phyloP scores from a whole-genome alignment of 164 flowering plant genomes.

The Brasenia schreberi region DNA sequence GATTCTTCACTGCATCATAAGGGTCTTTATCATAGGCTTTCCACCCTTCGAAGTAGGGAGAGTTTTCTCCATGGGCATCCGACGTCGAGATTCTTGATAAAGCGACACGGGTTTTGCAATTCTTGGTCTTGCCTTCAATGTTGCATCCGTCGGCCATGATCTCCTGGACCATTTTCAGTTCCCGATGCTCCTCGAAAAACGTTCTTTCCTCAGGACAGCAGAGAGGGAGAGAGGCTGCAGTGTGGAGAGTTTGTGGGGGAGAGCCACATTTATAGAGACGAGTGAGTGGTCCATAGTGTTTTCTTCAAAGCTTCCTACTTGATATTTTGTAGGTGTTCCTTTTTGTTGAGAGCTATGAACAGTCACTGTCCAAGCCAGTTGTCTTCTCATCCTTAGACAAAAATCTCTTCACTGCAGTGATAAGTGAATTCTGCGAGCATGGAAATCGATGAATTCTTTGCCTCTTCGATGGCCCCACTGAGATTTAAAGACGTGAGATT shows the following conservation, averaged over 20 bases:
- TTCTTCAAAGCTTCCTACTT: not conserved
- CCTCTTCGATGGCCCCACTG: no score
- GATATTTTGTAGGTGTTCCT: no score
- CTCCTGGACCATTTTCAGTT: not conserved
- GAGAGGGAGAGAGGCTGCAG: not conserved
- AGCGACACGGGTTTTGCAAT: not conserved
- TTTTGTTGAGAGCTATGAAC: no score
- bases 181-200: not conserved
- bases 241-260: not conserved
- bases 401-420: no score
- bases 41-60: conserved; percentile 46
- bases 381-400: no score
- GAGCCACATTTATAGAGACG: not conserved
- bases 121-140: not conserved
- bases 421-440: no score
- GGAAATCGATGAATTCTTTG: no score
- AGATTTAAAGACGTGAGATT: no score
- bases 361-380: no score
- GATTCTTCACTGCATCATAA: conserved; percentile 28
- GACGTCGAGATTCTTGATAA: conserved; percentile 1
- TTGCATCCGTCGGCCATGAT: not conserved
- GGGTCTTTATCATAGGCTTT: conserved; percentile 33
- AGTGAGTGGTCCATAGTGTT: not conserved
- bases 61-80: conserved; percentile 19
- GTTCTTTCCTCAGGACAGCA: not conserved